Percentiles rank a stretch among this genome's conserved stretches.
These are phyloP conservation scores for Punica granatum DNA, from an alignment of 345 rosid genomes.

Conservation along the genomic window DNA sequence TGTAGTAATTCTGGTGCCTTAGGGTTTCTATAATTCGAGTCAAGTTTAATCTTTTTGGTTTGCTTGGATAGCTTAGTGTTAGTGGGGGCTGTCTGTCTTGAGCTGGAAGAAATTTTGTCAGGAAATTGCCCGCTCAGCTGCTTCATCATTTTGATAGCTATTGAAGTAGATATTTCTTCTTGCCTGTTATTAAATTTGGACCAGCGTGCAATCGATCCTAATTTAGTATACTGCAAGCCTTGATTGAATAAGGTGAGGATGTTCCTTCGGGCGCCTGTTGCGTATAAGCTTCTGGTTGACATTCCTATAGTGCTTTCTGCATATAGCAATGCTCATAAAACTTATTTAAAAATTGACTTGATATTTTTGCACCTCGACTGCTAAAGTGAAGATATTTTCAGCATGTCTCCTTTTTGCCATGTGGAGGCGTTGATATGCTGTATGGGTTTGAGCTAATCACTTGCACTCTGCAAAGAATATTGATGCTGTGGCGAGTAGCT, in stretches of 20 bases:
- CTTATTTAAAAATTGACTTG: background rate
- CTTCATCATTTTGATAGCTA: background rate
- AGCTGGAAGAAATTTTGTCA: background rate
- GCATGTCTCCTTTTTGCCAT: background rate
- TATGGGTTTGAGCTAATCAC: background rate
- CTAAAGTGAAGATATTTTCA: background rate
- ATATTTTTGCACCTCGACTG: background rate
- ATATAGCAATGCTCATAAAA: background rate
- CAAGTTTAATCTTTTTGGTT: background rate
- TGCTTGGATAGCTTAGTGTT: background rate
- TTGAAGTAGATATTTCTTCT: conserved; percentile 1
- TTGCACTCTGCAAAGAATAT: no score
- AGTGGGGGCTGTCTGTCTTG: background rate
- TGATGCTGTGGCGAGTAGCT: no score
- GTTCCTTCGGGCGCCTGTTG: background rate
- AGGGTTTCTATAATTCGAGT: background rate
- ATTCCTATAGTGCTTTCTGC: background rate
- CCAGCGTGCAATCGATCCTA: background rate
- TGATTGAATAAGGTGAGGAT: background rate
- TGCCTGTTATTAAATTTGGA: background rate
- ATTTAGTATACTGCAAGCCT: background rate
- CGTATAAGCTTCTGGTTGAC: background rate
- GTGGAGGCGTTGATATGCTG: background rate
- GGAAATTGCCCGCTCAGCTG: background rate
- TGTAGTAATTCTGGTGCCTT: background rate